These are phyloP conservation scores for Thelephora terrestris DNA, from an alignment of 1,284 basidiomycete genomes.

Conservation along the genomic window DNA sequence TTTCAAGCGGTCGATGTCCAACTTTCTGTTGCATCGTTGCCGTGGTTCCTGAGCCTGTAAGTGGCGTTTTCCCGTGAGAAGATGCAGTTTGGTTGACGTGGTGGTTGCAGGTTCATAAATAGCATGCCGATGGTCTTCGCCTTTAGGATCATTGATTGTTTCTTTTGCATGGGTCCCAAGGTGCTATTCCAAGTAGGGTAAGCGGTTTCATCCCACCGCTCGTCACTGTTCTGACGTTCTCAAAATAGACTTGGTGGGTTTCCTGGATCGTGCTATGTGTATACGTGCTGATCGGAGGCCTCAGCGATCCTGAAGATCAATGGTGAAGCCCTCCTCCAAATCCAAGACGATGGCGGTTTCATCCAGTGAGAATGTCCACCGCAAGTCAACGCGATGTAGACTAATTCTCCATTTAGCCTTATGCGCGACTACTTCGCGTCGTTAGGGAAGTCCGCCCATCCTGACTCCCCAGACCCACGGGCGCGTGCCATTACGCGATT, in stretches of 20 bases:
- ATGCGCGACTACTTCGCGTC: constrained; percentile 94
- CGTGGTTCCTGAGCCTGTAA: constrained; percentile 94
- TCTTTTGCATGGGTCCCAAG: constrained; percentile 98
- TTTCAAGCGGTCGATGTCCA: constrained; percentile 91
- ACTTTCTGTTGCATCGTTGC: constrained; percentile 91
- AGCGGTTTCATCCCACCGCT: constrained; percentile 21
- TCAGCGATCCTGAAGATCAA: constrained; percentile 97
- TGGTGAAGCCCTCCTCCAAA: constrained; percentile 86
- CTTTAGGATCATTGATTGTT: constrained; percentile 97
- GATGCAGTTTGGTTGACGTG: neutral
- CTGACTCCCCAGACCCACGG: constrained; percentile 80
- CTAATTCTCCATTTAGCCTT: constrained; percentile 37
- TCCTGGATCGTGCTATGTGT: neutral
- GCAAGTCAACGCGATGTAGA: neutral
- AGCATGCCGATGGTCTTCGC: constrained; percentile 99
- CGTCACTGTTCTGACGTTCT: constrained; percentile 5
- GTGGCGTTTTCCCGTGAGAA: constrained; percentile 21
- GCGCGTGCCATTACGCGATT: constrained; percentile 95
- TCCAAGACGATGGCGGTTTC: constrained; percentile 96
- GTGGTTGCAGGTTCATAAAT: constrained; percentile 73
- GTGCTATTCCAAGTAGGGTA: constrained; percentile 96
- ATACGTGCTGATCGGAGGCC: constrained; percentile 7
- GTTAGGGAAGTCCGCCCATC: constrained; percentile 92
- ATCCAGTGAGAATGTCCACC: constrained; percentile 58
- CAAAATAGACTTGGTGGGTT: constrained; percentile 33